Conservation (phyloP, 2,329 filamentous ascomycete species). For the Ophidiomyces ophidiicola region DNA sequence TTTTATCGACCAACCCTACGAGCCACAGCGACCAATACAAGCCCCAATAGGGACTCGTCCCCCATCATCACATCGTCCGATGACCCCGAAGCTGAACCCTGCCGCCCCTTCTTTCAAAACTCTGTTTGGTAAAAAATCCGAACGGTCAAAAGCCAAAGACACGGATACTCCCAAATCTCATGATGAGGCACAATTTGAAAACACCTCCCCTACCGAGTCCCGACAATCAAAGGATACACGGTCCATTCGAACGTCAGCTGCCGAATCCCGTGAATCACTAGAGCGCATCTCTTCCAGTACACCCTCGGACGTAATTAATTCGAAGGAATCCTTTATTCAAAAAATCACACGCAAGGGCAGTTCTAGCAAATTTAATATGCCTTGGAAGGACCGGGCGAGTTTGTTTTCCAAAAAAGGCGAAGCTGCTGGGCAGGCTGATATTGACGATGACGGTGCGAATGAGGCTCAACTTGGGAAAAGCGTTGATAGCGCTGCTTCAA, state of each 20-base stretch:
- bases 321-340: constrained; percentile 41
- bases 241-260: constrained; percentile 34
- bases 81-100: constrained; percentile 62
- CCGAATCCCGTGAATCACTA: constrained; percentile 38
- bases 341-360: constrained; percentile 41
- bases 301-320: constrained; percentile 29
- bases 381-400: constrained; percentile 40
- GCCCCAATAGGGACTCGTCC: constrained; percentile 71
- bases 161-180: constrained; percentile 19
- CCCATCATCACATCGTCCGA: constrained; percentile 43
- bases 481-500: constrained; percentile 32
- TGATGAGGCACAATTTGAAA: constrained; percentile 20
- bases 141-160: constrained; percentile 25
- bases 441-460: constrained; percentile 31
- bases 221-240: constrained; percentile 35
- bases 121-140: constrained; percentile 46
- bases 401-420: constrained; percentile 38
- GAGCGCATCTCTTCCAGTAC: constrained; percentile 36
- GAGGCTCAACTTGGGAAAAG: constrained; percentile 35
- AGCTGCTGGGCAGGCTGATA: constrained; percentile 28
- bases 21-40: constrained; percentile 42
- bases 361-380: constrained; percentile 40
- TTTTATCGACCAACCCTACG: constrained; percentile 37
- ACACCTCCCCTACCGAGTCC: constrained; percentile 33
- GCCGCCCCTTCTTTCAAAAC: constrained; percentile 78